Conservation (phyloP, 169 alveolate genomes). For the Besnoitia besnoiti region DNA sequence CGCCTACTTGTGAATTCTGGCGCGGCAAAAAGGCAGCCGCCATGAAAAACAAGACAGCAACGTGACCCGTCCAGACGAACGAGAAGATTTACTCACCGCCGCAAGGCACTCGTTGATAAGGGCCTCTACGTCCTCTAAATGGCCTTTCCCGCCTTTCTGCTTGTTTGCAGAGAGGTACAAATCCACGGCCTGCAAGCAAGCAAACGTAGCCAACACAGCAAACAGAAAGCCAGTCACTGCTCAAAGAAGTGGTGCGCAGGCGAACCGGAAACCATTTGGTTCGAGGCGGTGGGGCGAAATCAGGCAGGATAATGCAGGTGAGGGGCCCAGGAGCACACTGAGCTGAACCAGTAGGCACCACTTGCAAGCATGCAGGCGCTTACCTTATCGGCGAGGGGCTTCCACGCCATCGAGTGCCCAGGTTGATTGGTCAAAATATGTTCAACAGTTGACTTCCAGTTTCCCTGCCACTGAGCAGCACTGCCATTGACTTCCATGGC, state of each 20-base stretch:
- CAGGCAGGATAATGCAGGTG: not conserved
- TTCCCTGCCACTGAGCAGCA: constrained; percentile 7
- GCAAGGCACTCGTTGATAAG: constrained; percentile 14
- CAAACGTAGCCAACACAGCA: not conserved
- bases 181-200: not conserved
- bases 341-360: not conserved
- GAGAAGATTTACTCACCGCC: not conserved
- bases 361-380: not conserved
- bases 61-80: not conserved
- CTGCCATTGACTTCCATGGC: not conserved
- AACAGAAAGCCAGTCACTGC: not conserved
- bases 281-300: not conserved
- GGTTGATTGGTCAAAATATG: not conserved
- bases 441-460: constrained; percentile 11
- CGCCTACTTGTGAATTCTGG: not conserved
- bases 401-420: not conserved
- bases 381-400: not conserved
- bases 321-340: not conserved
- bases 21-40: not conserved
- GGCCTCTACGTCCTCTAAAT: not conserved
- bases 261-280: not conserved
- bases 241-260: not conserved
- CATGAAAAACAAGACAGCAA: not conserved
- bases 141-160: not conserved
- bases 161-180: not conserved